Evolutionary conservation across 768 basidiomycete genomes (phyloP).

Genomic region (Macrolepiota fuliginosa): DNA sequence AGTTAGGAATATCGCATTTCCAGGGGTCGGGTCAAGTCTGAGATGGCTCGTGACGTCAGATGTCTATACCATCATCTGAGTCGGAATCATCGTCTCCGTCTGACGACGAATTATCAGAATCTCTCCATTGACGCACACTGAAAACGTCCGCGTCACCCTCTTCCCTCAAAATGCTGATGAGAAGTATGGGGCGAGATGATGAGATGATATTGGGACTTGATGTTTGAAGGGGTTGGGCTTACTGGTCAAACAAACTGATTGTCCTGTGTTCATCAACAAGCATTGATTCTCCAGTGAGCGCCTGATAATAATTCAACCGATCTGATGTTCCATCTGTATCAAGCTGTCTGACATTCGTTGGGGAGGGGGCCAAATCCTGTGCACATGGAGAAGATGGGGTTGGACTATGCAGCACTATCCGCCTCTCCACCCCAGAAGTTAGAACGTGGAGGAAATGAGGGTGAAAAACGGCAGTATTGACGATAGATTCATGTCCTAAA

Average conservation of each 20-base stretch:
- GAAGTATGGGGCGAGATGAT: conserved; percentile 1
- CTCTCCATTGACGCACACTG: conserved; percentile 34
- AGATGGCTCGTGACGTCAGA: background rate
- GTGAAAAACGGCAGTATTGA: conserved; percentile 73
- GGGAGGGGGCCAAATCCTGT: conserved; percentile 42
- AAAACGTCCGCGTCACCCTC: conserved; percentile 63
- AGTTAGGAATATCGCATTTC: no score
- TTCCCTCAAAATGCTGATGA: conserved; percentile 50
- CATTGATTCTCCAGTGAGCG: conserved; percentile 26
- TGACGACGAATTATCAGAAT: conserved; percentile 21
- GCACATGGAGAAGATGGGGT: conserved; percentile 53
- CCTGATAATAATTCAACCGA: conserved; percentile 33
- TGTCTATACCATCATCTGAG: conserved; percentile 7
- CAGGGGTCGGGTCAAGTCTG: background rate
- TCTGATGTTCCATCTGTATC: conserved; percentile 32
- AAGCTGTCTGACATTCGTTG: conserved; percentile 45
- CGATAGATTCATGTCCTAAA: conserved; percentile 71
- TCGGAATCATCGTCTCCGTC: conserved; percentile 25
- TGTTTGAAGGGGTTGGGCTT: conserved; percentile 20
- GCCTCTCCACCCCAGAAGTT: conserved; percentile 73
- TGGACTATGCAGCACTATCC: conserved; percentile 67
- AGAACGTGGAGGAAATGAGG: conserved; percentile 64
- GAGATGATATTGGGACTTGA: background rate
- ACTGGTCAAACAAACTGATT: conserved; percentile 75
- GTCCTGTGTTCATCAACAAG: conserved; percentile 44